phyloP scores from a whole-genome alignment of 768 basidiomycete species.

The Rhizopogon vinicolor region DNA sequence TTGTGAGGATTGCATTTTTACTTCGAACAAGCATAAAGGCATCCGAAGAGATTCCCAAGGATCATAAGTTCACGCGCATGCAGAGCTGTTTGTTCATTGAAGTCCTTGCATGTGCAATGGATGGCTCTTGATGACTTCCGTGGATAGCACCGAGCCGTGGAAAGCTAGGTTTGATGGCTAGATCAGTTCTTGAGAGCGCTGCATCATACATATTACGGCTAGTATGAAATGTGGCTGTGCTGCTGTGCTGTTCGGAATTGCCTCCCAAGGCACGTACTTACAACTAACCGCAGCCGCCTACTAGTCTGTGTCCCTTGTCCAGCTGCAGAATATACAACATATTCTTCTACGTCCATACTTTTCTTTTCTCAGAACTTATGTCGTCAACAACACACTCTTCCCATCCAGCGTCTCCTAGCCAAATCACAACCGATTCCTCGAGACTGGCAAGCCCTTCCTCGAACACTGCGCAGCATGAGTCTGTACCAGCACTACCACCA shows the following conservation, averaged over 20 bases:
- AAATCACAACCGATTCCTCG: background rate
- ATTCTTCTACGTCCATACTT: background rate
- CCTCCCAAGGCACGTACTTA: no score
- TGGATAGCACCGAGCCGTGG: no score
- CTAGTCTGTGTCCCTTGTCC: no score
- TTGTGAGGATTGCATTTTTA: constrained; percentile 32
- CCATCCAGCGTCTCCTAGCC: background rate
- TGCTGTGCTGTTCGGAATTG: no score
- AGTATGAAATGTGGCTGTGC: constrained; percentile 23
- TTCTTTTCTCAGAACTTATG: background rate
- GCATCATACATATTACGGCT: no score
- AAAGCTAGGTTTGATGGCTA: no score
- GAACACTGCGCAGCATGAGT: background rate
- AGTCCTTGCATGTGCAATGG: no score
- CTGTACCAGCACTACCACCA: background rate
- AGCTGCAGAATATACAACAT: background rate
- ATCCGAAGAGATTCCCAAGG: constrained; percentile 29
- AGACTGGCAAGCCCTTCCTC: background rate
- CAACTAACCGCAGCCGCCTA: no score
- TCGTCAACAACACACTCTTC: background rate
- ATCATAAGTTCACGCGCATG: no score
- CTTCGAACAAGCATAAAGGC: constrained; percentile 95
- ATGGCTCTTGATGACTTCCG: no score
- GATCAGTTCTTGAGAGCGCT: no score
- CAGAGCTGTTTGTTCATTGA: no score